phyloP scores from a whole-genome alignment of 495 filamentous ascomycete genomes.

The Aspergillus bertholletiae region DNA sequence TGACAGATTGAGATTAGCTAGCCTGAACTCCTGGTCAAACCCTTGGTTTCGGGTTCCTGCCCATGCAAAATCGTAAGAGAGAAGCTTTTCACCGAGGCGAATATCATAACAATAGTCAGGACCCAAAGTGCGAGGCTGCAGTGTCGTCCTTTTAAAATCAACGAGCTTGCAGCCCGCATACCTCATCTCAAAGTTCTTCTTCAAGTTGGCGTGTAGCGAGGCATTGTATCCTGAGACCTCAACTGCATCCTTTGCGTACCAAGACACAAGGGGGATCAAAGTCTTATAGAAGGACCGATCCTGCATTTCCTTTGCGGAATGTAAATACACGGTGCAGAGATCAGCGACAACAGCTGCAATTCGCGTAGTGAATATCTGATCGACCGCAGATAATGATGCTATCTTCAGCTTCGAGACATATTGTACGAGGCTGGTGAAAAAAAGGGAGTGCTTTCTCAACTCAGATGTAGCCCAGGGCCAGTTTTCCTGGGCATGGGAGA shows the following conservation, averaged over 20 bases:
- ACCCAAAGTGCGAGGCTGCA: constrained; percentile 62
- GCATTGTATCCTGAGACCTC: constrained; percentile 72
- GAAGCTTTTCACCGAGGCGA: constrained; percentile 64
- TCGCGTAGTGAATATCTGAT: constrained; percentile 55
- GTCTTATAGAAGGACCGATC: constrained; percentile 61
- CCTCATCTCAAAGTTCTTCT: constrained; percentile 75
- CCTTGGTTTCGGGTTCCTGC: constrained; percentile 60
- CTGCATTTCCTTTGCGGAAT: constrained; percentile 71
- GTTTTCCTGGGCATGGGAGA: constrained; percentile 78
- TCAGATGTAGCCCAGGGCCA: constrained; percentile 88
- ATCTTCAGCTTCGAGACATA: constrained; percentile 62
- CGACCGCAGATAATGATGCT: constrained; percentile 38
- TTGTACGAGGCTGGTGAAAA: constrained; percentile 63
- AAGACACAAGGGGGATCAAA: constrained; percentile 69
- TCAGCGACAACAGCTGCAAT: constrained; percentile 81
- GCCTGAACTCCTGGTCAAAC: constrained; percentile 73
- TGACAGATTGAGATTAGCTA: constrained; percentile 85
- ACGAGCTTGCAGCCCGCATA: constrained; percentile 66
- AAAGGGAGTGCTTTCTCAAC: constrained; percentile 66
- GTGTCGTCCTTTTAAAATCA: constrained; percentile 71
- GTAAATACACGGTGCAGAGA: constrained; percentile 86
- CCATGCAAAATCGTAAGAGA: constrained; percentile 77
- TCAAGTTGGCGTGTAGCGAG: constrained; percentile 80
- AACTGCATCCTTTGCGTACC: constrained; percentile 71
- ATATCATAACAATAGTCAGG: constrained; percentile 78